Base-by-base conservation (phyloP, 192 early-diverging fungal species). In the Backusella luteola region DNA sequence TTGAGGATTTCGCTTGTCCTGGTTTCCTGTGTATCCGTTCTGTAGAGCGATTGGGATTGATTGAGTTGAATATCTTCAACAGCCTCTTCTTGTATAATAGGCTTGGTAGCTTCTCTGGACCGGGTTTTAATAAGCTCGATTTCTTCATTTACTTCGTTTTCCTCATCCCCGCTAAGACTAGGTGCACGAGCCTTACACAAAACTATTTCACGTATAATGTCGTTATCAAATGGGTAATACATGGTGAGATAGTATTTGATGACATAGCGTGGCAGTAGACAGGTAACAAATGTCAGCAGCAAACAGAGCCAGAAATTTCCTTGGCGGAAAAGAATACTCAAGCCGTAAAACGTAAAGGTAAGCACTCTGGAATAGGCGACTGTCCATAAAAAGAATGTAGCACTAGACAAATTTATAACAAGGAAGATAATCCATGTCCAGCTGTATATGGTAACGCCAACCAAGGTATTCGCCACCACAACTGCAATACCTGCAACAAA, bases 121-220 rank as follows among this genome's bases (percentile, higher is more conserved):
- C 23, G 21, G 26, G 21, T 29, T 63, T 26, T 29, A 63, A 63
- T 63, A 26, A 63, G 56, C 19, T 68, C 67, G 12, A 68, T 68
- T 19, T 68, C 19, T 34, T 36, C 35, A 21, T 68, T 72, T 52
- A 80, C 68, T 2, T 74, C 73, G 23, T 59, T 71, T 73, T 76
- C 75, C 42, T 80, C 79, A 44, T 80, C 79, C 3, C 39, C 11
- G 23, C 56, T 26, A 29, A 63, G 23, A 8, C 26, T 26, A 39
- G 15, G 26, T 39, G 44, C 14, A 32, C 23, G 42, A 44, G 38
- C 41, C 41, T 49, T 72, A 35, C 76, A 77, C 26, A 77, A n/a
- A 39, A 77, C 96, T 79, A 89, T 94, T 35, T 96, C 96, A 71
- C 93, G 94, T 44, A 97, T 88, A 67, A 97, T 89, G n/a, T 95